Evolutionary conservation across 148 eudicot species (phyloP), one percentile per base, ranked within the genome.

Genomic region (Nyssa sinensis): DNA sequence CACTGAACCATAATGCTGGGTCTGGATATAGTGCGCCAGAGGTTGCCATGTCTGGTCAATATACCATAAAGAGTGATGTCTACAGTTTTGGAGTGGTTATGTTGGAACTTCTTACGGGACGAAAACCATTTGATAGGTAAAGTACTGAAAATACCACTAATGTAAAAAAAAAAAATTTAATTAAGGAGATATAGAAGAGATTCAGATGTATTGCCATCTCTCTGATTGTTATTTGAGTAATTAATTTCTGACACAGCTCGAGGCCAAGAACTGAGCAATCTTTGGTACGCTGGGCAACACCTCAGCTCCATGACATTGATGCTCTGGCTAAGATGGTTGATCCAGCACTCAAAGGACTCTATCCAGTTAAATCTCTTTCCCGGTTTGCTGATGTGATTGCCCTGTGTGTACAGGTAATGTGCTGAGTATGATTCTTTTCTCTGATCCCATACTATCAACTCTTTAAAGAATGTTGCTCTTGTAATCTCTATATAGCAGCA

Each of bases 371-470:
- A 84, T 93, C 98, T 64, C 82, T 93, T 71, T 91, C 97, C 17
- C 94, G 97, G 25, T 93, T 93, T 75, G 98, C 98, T 49, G 98
- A 93, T 83, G 91, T 88, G n/a, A 91, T 93, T 44, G 97, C 97
- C 67, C 91, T 93, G 4, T 93, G 98, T 41, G 97, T 93, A 72
- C 97, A 93, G 98, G 98, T 93, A 88, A 47, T 51, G 16, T n/a
- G n/a, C 64, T 30, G 34, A 63, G 41, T 32, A 53, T 12, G 21
- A 2, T 75, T n/a, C 24, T 17, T 14, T 33, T 35, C 17, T 7
- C 53, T n/a, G 30, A n/a, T 11, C 17, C 19, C 17, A 13, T 41
- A 41, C 32, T 9, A 30, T 64, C 3, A 31, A 21, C 25, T 3
- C 19, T 31, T 33, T 23, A 5, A n/a, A 64, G 34, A 64, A 31